phyloP scores from a whole-genome alignment of 2,329 filamentous ascomycete genomes.

The Didymella lethalis region DNA sequence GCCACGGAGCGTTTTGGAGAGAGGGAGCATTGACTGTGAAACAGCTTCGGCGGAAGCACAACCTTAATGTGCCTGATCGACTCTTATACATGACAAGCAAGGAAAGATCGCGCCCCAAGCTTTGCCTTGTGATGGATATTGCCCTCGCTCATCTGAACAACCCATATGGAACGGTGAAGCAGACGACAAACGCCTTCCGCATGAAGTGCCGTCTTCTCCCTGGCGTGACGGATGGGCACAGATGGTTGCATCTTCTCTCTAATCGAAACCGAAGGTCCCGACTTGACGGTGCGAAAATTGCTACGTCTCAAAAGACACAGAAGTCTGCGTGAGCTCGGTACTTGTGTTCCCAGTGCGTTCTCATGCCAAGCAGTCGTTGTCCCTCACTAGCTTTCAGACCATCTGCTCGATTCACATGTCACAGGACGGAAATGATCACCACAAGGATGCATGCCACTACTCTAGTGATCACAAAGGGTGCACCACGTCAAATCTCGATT shows the following conservation, averaged over 20 bases:
- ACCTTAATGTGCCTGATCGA: constrained; percentile 8
- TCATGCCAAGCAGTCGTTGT: constrained; percentile 11
- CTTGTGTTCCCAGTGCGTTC: not conserved
- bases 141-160: not conserved
- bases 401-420: not conserved
- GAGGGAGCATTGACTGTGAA: constrained; percentile 10
- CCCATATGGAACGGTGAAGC: not conserved
- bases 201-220: not conserved
- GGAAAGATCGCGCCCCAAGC: not conserved
- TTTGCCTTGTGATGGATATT: not conserved
- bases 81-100: constrained; percentile 32
- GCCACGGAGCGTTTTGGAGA: constrained; percentile 16
- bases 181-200: not conserved
- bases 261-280: not conserved
- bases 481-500: constrained; percentile 11
- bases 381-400: not conserved
- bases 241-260: not conserved
- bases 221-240: not conserved
- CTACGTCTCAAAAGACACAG: not conserved
- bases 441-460: constrained; percentile 7
- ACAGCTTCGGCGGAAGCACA: constrained; percentile 6
- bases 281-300: not conserved
- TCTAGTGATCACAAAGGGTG: constrained; percentile 12
- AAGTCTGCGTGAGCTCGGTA: constrained; percentile 1
- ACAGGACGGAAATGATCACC: not conserved